Evolutionary conservation across 768 basidiomycete genomes (phyloP), one percentile per base, ranked within the genome.

Genomic region (Amanita exitialis): DNA sequence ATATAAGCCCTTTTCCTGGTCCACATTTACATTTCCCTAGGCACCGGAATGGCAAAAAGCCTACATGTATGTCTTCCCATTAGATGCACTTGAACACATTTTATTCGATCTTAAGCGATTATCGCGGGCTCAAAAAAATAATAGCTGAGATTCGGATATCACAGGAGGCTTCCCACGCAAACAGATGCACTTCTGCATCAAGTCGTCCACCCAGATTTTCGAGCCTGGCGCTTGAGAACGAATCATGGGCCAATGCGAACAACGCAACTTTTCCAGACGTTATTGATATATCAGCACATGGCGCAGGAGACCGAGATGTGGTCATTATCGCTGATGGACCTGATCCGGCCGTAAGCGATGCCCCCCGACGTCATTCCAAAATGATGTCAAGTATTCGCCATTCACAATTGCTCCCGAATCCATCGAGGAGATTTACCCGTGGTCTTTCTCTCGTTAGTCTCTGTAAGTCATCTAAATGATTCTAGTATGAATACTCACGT

Each of bases 31-130:
- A 18, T 51, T 30, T 27, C 48, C 43, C 56, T 44, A 88, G 87
- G 80, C 76, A 27, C 79, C 84, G 1, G 87, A 89, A 65, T 90
- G 83, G 83, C 79, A 80, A 56, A 77, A 70, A 56, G 80, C 78
- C 2, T 83, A 86, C 60, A 82, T 84, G 82, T 78, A 52, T 34
- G 70, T 38, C 13, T 46, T 20, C 10, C 37, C 15, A 25, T 16
- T 25, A 37, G 6, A n/a, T 21, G 9, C 63, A 41, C 23, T 49
- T 44, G 28, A 36, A 36, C 38, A 35, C 45, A 16, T 32, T n/a
- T 54, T 53, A 43, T 23, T 50, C 13, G 18, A 41, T 20, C 47
- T 28, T 34, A 56, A 90, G 87, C 61, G 79, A 90, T 61, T 90
- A 90, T 58, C 75, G 75, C 2, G 77, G 73, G 7, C 75, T 90